Base-by-base conservation (phyloP, 192 early-diverging fungal species). In the Backusella sp. region DNA sequence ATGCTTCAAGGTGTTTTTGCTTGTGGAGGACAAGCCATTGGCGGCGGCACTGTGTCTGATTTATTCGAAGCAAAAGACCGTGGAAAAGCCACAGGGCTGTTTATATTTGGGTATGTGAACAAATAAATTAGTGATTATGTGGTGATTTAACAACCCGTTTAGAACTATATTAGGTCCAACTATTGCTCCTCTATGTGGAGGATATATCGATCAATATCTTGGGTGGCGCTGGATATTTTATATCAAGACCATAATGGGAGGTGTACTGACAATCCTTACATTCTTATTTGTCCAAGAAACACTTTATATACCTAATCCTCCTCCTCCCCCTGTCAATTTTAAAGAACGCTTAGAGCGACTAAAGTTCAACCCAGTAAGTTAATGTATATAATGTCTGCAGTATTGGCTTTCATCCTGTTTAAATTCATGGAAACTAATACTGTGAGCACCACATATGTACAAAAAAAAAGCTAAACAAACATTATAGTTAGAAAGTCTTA, bases 261-360 rank as follows among this genome's bases (percentile, higher is more conserved):
- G 87, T 1, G 42, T 82, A 15, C 75, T 90, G 68, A 66, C 83
- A 28, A 62, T 89, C 19, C 35, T 86, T 17, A 83, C 82, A 0
- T 76, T 85, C n/a, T 82, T 90, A 71, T 84, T 87, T 30, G 65
- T 90, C 68, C 88, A 90, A 17, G 91, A 92, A 76, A 92, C 91
- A 0, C 82, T 80, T 19, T 75, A 80, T 37, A 35, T 34, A 4
- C 77, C 77, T 26, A 71, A 71, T 32, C 21, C 70, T 17, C 35
- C 53, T 23, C 42, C 30, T 28, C 67, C 46, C 26, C 49, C 66
- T 17, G 2, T 28, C 8, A 75, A 41, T 70, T 53, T 52, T n/a
- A 76, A 35, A 21, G 66, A 52, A 62, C 77, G 70, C 37, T 73
- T 70, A 35, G 26, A 14, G 75, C 78, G 65, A 65, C 70, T 73